These are phyloP conservation scores for Hippophae rhamnoides DNA, from an alignment of 306 rosid species.

Conservation along the genomic window DNA sequence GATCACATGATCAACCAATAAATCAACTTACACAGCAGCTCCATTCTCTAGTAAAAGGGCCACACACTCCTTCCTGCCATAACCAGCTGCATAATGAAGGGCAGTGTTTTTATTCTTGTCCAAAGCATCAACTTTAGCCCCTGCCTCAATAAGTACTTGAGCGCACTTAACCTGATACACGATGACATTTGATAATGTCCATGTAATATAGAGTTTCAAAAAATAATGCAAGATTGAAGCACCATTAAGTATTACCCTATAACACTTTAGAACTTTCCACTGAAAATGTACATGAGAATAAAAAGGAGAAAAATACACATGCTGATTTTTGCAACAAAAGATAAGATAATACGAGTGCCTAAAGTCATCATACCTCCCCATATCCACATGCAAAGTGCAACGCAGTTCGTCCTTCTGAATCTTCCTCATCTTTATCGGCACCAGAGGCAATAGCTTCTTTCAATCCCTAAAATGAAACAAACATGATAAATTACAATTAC, in stretches of 20 bases:
- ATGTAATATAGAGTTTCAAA: too few species aligned
- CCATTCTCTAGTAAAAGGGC: conserved; percentile 86
- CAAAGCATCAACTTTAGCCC: conserved; percentile 89
- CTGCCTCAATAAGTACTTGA: conserved; percentile 90
- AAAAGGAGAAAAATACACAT: neutral
- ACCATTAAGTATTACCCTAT: too few species aligned
- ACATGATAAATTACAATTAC: too few species aligned
- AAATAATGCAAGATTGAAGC: too few species aligned
- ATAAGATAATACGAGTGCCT: neutral
- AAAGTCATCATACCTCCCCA: conserved; percentile 69
- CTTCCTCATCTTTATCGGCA: conserved; percentile 91
- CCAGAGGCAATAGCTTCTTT: conserved; percentile 77
- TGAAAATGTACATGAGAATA: neutral
- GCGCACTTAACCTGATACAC: conserved; percentile 69
- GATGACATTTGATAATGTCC: too few species aligned
- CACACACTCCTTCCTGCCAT: conserved; percentile 95
- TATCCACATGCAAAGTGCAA: conserved; percentile 98
- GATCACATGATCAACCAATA: neutral
- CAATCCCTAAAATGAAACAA: conserved; percentile 48
- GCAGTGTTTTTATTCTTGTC: conserved; percentile 97
- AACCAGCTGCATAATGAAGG: conserved; percentile 97
- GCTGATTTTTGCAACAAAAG: neutral
- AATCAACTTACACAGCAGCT: conserved; percentile 79
- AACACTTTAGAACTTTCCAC: too few species aligned
- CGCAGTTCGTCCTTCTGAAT: conserved; percentile 94